A percentile compares a stretch with the other conserved stretches of the same genome.
phyloP scores from a whole-genome alignment of 768 basidiomycete species.

The Nidularia sp. region DNA sequence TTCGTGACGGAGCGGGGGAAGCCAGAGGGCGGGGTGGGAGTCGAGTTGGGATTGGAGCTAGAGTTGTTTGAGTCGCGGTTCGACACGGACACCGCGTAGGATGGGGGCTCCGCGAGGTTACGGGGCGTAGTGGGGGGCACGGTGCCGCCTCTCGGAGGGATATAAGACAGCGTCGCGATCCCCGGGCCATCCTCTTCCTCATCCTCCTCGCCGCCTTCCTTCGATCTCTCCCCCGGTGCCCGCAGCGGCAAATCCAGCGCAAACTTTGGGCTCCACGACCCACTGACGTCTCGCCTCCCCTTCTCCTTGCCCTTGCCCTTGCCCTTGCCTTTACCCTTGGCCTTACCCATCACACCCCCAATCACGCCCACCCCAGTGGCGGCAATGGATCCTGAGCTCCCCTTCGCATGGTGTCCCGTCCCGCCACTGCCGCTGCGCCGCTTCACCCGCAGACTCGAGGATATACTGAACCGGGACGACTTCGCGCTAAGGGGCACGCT shows the following conservation, averaged over 20 bases:
- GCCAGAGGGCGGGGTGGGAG: conserved; percentile 15
- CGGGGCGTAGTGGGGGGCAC: conserved; percentile 6
- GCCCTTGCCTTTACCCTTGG: conserved; percentile 13
- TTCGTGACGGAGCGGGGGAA: conserved; percentile 15
- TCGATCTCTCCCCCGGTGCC: conserved; percentile 1
- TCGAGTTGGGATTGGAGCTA: conserved; percentile 3
- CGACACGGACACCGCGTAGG: conserved; percentile 23
- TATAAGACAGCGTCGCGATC: conserved; percentile 15
- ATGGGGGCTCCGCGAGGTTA: conserved; percentile 19
- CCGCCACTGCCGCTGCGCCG: background rate
- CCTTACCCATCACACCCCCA: conserved; percentile 1
- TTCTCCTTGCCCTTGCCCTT: conserved; percentile 28
- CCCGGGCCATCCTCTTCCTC: conserved; percentile 3
- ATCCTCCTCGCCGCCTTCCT: conserved; percentile 4
- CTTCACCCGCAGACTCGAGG: conserved; percentile 8
- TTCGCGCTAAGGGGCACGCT: conserved; percentile 15
- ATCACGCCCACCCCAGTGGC: conserved; percentile 1
- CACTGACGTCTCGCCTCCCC: conserved; percentile 26
- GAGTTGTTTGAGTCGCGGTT: conserved; percentile 12
- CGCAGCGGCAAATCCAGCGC: conserved; percentile 21
- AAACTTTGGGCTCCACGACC: conserved; percentile 30
- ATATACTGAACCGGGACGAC: conserved; percentile 19
- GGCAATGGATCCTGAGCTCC: background rate
- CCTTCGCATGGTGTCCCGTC: no score
- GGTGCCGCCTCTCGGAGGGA: conserved; percentile 7